Evolutionary conservation across 129 eudicot genomes (phyloP), one percentile per base, ranked within the genome.

Genomic region (Centella asiatica): DNA sequence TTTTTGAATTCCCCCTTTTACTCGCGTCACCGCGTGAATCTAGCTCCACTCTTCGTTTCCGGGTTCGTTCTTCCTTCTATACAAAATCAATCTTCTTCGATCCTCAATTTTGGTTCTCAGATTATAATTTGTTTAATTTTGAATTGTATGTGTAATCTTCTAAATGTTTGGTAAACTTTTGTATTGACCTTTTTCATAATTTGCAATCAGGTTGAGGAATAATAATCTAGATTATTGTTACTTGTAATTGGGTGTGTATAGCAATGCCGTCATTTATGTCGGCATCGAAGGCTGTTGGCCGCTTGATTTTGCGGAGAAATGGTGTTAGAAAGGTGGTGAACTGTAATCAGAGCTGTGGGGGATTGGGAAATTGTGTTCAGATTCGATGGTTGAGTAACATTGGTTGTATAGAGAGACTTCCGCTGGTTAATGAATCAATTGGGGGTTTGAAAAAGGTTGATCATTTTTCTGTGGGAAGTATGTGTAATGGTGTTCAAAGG

Each of bases 191-290:
- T 29, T 58, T 0, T 33, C 24, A 1, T 33, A 19, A 56, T 5
- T 56, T 31, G 61, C 24, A 29, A 18, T 56, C 29, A 2, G 34
- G 28, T 56, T 4, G 29, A 31, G 6, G 12, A 57, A 57, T 58
- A n/a, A 14, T n/a, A 14, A 58, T 58, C 12, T 31, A 20, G 23
- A 2, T 58, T 56, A 10, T 10, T 8, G 2, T 31, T 10, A 0
- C 3, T 20, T 58, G 7, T n/a, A 4, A 33, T 6, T 45, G 63
- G 19, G 33, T 45, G 40, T 56, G 4, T 5, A 49, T 31, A 7
- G 52, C 48, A 68, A 88, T 88, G 94, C 69, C 83, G 52, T 75
- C 77, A 45, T 72, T 89, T 40, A 61, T 71, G 40, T 57, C 78
- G 61, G 71, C 83, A 31, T 77, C 88, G 60, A 77, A 68, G 72